Percentiles rank a stretch among this genome's conserved stretches.
Evolutionary conservation across 2,329 filamentous ascomycete species (phyloP).

Genomic region (Coleophoma eucalyptorum): DNA sequence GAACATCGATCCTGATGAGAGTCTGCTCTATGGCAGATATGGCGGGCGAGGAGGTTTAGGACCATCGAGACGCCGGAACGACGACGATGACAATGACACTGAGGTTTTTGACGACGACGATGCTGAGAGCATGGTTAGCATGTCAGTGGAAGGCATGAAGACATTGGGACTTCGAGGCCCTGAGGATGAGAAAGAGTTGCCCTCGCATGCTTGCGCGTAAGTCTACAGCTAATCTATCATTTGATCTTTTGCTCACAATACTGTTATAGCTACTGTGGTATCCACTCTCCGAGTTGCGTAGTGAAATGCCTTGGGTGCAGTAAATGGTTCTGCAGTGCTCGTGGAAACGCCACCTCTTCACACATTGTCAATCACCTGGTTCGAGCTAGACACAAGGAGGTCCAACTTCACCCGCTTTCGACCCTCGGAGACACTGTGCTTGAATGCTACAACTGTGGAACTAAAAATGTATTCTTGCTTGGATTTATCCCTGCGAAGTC

Average conservation of each 20-base stretch:
- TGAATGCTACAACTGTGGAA: conserved; percentile 98
- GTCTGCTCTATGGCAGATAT: conserved; percentile 70
- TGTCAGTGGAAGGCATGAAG: conserved; percentile 72
- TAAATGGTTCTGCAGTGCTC: conserved; percentile 99
- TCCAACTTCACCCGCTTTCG: conserved; percentile 91
- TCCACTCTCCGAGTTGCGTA: conserved; percentile 91
- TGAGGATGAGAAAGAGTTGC: conserved; percentile 88
- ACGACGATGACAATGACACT: conserved; percentile 86
- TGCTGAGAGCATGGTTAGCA: conserved; percentile 68
- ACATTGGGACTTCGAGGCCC: conserved; percentile 54
- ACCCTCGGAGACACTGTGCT: conserved; percentile 92
- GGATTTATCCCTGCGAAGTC: conserved; percentile 99
- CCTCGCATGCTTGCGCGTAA: conserved; percentile 93
- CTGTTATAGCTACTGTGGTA: conserved; percentile 78
- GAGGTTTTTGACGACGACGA: conserved; percentile 84
- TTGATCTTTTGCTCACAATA: not conserved
- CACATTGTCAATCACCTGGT: conserved; percentile 99
- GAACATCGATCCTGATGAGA: conserved; percentile 73
- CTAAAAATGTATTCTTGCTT: conserved; percentile 97
- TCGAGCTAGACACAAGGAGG: conserved; percentile 95
- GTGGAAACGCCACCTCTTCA: conserved; percentile 92
- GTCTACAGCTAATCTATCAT: conserved; percentile 31
- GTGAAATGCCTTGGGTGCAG: conserved; percentile 94
- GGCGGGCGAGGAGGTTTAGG: conserved; percentile 50
- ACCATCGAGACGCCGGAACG: conserved; percentile 58